These are phyloP conservation scores for Penicillium sp. DNA, from an alignment of 2,329 filamentous ascomycete genomes.

Conservation along the genomic window DNA sequence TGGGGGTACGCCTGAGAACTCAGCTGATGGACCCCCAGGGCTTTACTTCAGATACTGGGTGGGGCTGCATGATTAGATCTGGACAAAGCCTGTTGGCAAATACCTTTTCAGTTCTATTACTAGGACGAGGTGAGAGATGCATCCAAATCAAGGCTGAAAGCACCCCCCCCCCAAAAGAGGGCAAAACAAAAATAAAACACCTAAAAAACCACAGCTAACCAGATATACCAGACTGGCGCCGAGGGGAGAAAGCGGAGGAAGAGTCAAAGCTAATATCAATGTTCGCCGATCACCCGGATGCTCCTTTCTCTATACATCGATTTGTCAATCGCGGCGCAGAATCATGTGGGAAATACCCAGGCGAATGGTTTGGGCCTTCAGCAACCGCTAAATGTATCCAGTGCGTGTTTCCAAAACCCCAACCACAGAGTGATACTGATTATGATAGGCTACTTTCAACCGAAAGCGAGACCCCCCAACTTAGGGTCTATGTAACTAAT, in stretches of 20 bases:
- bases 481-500: slow-evolving; percentile 84
- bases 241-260: slow-evolving; percentile 55
- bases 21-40: slow-evolving; percentile 74
- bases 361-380: slow-evolving; percentile 98
- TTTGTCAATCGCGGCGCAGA: slow-evolving; percentile 86
- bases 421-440: slow-evolving; percentile 9
- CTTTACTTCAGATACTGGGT: slow-evolving; percentile 91
- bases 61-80: slow-evolving; percentile 98
- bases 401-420: slow-evolving; percentile 51
- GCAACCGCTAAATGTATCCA: slow-evolving; percentile 92
- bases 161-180: not conserved
- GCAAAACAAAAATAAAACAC: not conserved
- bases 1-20: slow-evolving; percentile 78
- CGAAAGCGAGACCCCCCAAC: slow-evolving; percentile 57
- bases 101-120: slow-evolving; percentile 65
- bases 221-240: slow-evolving; percentile 66
- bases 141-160: too few relatives aligned
- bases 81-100: slow-evolving; percentile 93
- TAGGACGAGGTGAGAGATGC: slow-evolving; percentile 67
- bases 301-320: slow-evolving; percentile 90
- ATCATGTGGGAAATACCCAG: slow-evolving; percentile 89
- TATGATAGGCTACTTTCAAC: slow-evolving; percentile 68
- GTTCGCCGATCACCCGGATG: slow-evolving; percentile 82
- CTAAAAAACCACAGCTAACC: slow-evolving; percentile 20
- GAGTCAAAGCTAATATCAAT: slow-evolving; percentile 72